A percentile compares a stretch with the other conserved stretches of the same genome.
Evolutionary conservation across 805 yeast species (phyloP).

Genomic region (Teunomyces pallodes): DNA sequence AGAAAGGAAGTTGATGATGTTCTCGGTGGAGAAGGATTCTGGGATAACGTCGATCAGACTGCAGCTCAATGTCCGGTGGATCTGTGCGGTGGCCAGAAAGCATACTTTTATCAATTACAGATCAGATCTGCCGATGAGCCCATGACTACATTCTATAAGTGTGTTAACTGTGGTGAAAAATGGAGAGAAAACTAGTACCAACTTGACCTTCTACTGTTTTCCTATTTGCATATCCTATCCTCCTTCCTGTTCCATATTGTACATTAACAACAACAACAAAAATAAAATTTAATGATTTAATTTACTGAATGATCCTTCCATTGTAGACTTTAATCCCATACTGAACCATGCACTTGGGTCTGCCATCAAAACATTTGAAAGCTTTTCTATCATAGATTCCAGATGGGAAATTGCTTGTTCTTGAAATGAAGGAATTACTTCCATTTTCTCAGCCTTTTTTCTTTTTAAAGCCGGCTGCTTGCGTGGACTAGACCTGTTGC

Average conservation of each 20-base stretch:
- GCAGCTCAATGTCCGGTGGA: conserved; percentile 89
- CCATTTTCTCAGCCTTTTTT: background rate
- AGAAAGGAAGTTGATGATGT: conserved; percentile 95
- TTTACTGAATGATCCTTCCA: background rate
- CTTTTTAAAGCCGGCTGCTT: conserved; percentile 4
- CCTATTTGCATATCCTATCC: background rate
- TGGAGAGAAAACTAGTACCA: conserved; percentile 84
- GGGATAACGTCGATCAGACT: conserved; percentile 99
- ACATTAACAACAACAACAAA: background rate
- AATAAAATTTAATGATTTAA: background rate
- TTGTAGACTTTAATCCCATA: conserved; percentile 8
- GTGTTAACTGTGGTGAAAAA: conserved; percentile 88
- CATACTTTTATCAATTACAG: conserved; percentile 95
- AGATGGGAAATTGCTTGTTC: background rate
- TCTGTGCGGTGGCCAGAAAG: conserved; percentile 81
- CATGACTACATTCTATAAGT: conserved; percentile 96
- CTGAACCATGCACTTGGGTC: conserved; percentile 13
- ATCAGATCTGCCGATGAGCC: conserved; percentile 99
- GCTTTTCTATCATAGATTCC: background rate
- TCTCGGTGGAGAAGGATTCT: conserved; percentile 93
- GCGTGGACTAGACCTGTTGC: background rate
- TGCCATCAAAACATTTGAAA: background rate
- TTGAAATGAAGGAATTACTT: background rate
- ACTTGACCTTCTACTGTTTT: conserved; percentile 4
- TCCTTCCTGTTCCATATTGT: background rate